Conservation (phyloP, 2,329 filamentous ascomycete genomes). For the Dryadomyces quercus-mongolicae region DNA sequence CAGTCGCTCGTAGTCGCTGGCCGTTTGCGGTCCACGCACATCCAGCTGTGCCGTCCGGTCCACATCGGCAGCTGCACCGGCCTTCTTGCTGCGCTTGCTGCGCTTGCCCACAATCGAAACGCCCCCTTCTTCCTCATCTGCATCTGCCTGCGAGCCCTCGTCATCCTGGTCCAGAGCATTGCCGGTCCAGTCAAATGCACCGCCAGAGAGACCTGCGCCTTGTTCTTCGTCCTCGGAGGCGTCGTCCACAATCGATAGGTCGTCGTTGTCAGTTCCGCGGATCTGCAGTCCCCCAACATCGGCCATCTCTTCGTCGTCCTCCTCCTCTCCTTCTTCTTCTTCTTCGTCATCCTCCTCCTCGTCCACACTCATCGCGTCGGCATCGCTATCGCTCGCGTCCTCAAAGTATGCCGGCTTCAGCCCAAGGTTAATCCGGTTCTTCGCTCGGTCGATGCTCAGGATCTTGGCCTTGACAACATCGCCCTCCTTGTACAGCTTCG, state of each 20-base stretch:
- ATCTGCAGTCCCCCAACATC: constrained; percentile 33
- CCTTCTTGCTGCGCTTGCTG: constrained; percentile 60
- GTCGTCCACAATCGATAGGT: constrained; percentile 7
- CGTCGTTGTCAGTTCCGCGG: constrained; percentile 28
- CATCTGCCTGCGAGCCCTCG: constrained; percentile 39
- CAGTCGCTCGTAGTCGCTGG: constrained; percentile 86
- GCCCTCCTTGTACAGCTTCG: constrained; percentile 77
- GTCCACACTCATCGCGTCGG: constrained; percentile 24
- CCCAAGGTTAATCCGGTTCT: constrained; percentile 75
- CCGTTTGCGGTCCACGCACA: constrained; percentile 73
- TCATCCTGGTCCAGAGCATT: constrained; percentile 46
- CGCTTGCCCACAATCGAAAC: constrained; percentile 37
- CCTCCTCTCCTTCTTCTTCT: constrained; percentile 29
- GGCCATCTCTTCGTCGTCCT: constrained; percentile 35
- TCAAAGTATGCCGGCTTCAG: constrained; percentile 87
- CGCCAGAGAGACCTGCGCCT: constrained; percentile 47
- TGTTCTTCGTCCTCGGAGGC: constrained; percentile 17
- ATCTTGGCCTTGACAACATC: constrained; percentile 90
- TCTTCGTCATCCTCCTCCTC: constrained; percentile 33
- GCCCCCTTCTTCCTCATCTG: constrained; percentile 13
- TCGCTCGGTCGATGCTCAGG: constrained; percentile 61
- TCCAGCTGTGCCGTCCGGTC: constrained; percentile 91
- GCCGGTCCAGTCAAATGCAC: constrained; percentile 82
- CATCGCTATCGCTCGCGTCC: constrained; percentile 27
- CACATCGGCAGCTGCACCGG: constrained; percentile 56